phyloP scores from a whole-genome alignment of 2,329 filamentous ascomycete genomes.

The Calonectria naviculata region DNA sequence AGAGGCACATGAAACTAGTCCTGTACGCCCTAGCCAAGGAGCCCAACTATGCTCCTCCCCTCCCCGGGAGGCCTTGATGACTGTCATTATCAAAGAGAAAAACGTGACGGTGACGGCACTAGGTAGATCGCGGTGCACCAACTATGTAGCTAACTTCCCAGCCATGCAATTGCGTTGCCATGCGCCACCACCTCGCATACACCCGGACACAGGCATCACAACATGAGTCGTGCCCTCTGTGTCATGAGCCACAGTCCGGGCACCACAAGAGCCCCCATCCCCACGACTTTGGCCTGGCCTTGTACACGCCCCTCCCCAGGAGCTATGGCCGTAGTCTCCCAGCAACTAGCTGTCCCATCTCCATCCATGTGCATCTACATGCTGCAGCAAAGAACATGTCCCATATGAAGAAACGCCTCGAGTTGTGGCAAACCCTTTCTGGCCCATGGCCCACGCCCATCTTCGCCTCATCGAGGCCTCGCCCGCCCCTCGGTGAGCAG shows the following conservation, averaged over 20 bases:
- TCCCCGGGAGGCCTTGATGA: background rate
- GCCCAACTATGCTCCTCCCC: background rate
- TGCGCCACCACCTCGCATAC: slow-evolving; percentile 21
- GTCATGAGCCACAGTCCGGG: background rate
- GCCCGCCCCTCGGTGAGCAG: slow-evolving; percentile 2
- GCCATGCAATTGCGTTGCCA: slow-evolving; percentile 4
- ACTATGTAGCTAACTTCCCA: background rate
- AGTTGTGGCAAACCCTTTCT: slow-evolving; percentile 6
- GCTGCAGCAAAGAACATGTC: background rate
- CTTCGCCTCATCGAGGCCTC: slow-evolving; percentile 14
- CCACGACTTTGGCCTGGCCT: background rate
- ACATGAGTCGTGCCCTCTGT: slow-evolving; percentile 5
- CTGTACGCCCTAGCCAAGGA: background rate
- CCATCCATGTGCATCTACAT: background rate
- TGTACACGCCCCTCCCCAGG: background rate
- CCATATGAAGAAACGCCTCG: background rate
- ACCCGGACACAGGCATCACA: slow-evolving; percentile 2
- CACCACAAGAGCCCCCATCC: background rate
- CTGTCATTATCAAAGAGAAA: background rate
- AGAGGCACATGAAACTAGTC: background rate
- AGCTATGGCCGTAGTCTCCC: background rate
- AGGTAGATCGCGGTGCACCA: background rate
- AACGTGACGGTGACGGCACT: background rate
- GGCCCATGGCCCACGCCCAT: background rate
- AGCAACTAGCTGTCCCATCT: background rate